These are phyloP conservation scores for Cladorrhinum sp. DNA, from an alignment of 2,329 filamentous ascomycete species.

Conservation along the genomic window DNA sequence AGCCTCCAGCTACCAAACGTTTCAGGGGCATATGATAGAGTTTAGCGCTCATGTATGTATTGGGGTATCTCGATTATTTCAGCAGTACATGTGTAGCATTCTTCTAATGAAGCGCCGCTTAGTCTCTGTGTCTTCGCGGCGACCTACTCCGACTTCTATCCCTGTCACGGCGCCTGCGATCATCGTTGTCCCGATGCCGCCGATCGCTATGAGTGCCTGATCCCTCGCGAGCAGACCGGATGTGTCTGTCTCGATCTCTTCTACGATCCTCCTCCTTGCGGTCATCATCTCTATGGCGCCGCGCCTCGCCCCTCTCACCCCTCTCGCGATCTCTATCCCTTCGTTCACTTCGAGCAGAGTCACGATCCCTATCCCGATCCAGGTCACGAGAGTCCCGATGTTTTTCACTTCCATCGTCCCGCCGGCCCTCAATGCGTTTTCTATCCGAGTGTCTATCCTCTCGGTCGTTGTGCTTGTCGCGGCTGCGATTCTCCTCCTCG, in stretches of 20 bases:
- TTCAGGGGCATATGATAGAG: too few species aligned
- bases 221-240: constrained; percentile 31
- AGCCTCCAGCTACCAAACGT: too few species aligned
- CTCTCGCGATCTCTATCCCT: constrained; percentile 24
- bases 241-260: constrained; percentile 32
- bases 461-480: constrained; percentile 28
- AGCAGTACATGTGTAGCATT: too few species aligned
- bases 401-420: constrained; percentile 10
- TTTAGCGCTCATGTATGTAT: too few species aligned
- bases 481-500: constrained; percentile 28
- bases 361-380: constrained; percentile 26
- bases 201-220: constrained; percentile 27
- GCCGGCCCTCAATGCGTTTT: constrained; percentile 22
- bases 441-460: constrained; percentile 23
- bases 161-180: constrained; percentile 29
- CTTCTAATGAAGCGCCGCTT: background rate
- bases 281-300: constrained; percentile 25
- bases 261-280: constrained; percentile 19
- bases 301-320: constrained; percentile 29
- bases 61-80: too few species aligned
- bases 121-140: constrained; percentile 34
- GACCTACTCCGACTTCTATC: constrained; percentile 44
- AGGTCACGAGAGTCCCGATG: constrained; percentile 13
- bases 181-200: constrained; percentile 29
- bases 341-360: background rate